These are phyloP conservation scores for Globisporangium yorkense DNA, from an alignment of 352 stramenopile genomes.

Conservation along the genomic window DNA sequence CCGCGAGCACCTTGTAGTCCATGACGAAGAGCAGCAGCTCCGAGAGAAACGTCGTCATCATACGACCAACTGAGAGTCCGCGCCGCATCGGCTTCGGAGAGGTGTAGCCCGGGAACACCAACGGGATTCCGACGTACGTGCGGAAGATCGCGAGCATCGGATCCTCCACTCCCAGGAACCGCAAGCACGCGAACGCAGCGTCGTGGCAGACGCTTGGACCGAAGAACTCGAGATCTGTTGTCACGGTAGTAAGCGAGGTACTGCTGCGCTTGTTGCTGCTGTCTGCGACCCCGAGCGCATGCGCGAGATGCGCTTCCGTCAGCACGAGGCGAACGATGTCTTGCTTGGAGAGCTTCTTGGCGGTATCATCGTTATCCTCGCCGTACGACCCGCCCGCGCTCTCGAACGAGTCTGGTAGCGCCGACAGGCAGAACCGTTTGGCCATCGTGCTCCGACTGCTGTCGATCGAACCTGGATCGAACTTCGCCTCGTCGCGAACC, in stretches of 20 bases:
- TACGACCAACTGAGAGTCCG: constrained; percentile 29
- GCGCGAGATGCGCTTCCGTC: constrained; percentile 26
- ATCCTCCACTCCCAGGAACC: constrained; percentile 32
- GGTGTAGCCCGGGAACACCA: constrained; percentile 26
- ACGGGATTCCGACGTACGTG: constrained; percentile 33
- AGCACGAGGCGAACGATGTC: constrained; percentile 38
- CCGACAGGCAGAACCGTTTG: constrained; percentile 20
- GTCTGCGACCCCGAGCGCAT: constrained; percentile 6
- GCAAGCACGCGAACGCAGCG: constrained; percentile 29
- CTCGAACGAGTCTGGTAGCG: constrained; percentile 18
- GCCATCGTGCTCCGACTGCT: constrained; percentile 12
- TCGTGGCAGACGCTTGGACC: constrained; percentile 32
- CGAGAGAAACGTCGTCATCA: constrained; percentile 31
- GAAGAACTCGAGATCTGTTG: constrained; percentile 49
- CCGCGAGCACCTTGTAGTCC: constrained; percentile 34
- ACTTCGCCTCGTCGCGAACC: constrained; percentile 8
- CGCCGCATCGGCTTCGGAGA: constrained; percentile 27
- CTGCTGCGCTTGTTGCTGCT: neutral
- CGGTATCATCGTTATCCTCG: constrained; percentile 8
- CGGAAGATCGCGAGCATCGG: constrained; percentile 24
- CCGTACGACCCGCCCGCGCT: constrained; percentile 13
- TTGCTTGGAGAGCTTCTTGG: constrained; percentile 22
- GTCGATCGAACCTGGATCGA: neutral
- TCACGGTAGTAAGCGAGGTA: constrained; percentile 27
- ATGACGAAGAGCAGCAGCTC: constrained; percentile 42